Evolutionary conservation across 176 grass and related monocot species (phyloP), one percentile per base, ranked within the genome.

Genomic region (Zoysia japonica): DNA sequence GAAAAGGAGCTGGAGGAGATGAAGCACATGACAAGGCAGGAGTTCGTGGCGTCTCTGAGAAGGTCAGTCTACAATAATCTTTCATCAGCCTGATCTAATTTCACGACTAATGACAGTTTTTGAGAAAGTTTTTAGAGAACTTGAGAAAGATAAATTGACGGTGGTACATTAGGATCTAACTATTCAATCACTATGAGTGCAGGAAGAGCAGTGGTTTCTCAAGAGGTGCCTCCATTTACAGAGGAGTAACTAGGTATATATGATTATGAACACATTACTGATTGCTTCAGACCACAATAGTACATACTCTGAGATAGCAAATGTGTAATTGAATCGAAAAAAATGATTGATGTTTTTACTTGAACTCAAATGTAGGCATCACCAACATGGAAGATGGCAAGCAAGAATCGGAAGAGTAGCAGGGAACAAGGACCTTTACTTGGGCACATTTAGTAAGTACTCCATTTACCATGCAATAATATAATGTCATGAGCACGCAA

Each of bases 371-470:
- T 66, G 53, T 62, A 94, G 92, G 45, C 92, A 94, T 82, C 92
- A 94, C 36, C 92, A 94, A 73, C 92, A 94, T 89, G 92, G 92
- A 46, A 91, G 92, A 73, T 94, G 92, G 92, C 92, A 94, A 85
- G 92, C 92, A 79, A 83, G 92, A 51, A 94, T 94, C 47, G 92
- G 92, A 11, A 86, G 92, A 86, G 92, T 94, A 15, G 92, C 92
- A 81, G 92, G 92, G 61, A 94, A 94, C 86, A 94, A 94, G 74
- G 92, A 94, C 64, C 92, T 94, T 52, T 94, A 94, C 70, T 76
- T 94, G 78, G 92, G 92, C 65, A 94, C 92, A 35, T 94, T 94
- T 65, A 89, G 92, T 94, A 82, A 85, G 92, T 75, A 28, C 3
- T 54, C 52, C 52, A 54, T 5, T 16, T 56, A 17, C 15, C 11